Evolutionary conservation across 352 stramenopile genomes (phyloP), one percentile per base, ranked within the genome.

Genomic region (Lagenidium sp.): DNA sequence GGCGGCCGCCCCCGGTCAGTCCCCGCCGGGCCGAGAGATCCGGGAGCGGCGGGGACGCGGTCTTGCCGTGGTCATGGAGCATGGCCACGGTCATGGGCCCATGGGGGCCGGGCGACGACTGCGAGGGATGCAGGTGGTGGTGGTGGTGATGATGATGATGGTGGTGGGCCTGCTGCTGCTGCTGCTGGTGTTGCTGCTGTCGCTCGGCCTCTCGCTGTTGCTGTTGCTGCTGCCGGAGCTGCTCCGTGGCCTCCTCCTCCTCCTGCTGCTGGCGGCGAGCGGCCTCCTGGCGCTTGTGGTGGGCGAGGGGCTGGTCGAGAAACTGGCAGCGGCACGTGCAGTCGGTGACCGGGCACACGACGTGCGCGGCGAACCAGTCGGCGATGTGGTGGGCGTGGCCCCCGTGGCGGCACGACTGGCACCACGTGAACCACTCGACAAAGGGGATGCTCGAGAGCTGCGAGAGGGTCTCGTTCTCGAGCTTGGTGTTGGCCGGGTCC

Each of bases 371-470:
- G 57, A 97, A 97, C 93, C 93, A 98, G 42, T 94, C 87, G 16
- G 90, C 73, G 16, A 98, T 66, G 62, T 98, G 93, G 48, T 97
- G 88, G 1, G 93, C 86, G 53, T 98, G 89, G 13, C 88, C 89
- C 21, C 82, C 81, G 44, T 95, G 82, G 54, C 90, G 90, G 51
- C 82, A 95, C 7, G 76, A 76, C 61, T 96, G 88, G 44, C 91
- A 97, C 92, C 92, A 98, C 16, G 86, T 97, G 57, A 96, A 97
- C 87, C 88, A 97, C 63, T 97, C 88, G 11, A 94, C 86, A 53
- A 98, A 97, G 34, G 89, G 89, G 41, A 98, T 91, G 50, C 77
- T 96, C 4, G 85, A 93, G 5, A 97, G 60, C 37, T 95, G 85
- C 18, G 70, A 77, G 24, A 97, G 71, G 47, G 85, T 91, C 39